Base-by-base conservation (phyloP, 306 rosid species). In the Neltuma alba region DNA sequence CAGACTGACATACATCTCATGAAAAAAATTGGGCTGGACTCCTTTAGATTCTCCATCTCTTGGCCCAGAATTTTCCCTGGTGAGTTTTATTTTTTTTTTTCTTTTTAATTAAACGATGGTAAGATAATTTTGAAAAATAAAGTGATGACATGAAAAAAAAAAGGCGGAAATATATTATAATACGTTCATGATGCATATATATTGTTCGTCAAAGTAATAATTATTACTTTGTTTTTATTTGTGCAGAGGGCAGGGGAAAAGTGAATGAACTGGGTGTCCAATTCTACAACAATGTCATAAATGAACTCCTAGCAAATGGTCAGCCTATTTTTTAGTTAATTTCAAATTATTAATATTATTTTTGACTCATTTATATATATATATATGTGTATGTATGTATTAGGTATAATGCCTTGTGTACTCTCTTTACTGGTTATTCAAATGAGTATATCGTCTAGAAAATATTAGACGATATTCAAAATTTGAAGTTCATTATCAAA, bases 1-100 rank as follows among this genome's bases (percentile, higher is more conserved):
- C 77, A 87, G 91, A 71, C 71, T 38, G 93, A 89, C 73, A 42
- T 87, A 10, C 72, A 84, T 16, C 3, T 87, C 4, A 81, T 82
- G 76, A 89, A 87, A 70, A 76, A 84, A 55, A 80, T 89, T 8
- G 93, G 93, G 33, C 27, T 87, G 15, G 89, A 87, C 21, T 87
- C 91, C 2, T 85, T 63, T 45, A 83, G 93, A 78, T 87, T 89
- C 21, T 89, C 91, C 79, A 75, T 89, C 76, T 87, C 93, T 4
- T 89, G 91, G 93, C 9, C 88, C 12, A 54, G 93, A 78, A 76
- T 89, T 34, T 79, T 89, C 20, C 89, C 91, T 0, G 68, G 93
- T 89, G 83, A 79, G 74, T 1, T 4, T 31, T 27, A 20, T 7
- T 7, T 50, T 20, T 7, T 7, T 7, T 18, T 47, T 37, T 8